Evolutionary conservation across 73 alveolate species (phyloP), one percentile per base, ranked within the genome.

Genomic region (Halteria grandinella): DNA sequence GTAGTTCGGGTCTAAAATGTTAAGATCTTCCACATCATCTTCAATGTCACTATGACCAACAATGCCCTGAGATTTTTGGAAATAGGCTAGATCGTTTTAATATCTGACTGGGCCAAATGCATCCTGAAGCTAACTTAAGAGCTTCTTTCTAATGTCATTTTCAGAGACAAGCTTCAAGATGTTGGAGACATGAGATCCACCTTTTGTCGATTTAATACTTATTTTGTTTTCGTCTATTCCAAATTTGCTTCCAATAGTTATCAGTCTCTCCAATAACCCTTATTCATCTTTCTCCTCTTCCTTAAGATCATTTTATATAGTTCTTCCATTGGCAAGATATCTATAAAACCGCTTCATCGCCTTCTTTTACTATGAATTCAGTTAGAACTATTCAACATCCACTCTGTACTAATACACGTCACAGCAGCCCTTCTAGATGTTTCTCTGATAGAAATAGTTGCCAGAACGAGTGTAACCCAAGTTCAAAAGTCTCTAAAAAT

Each of bases 311-410:
- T n/a, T n/a, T n/a, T n/a, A n/a, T n/a, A n/a, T n/a, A n/a, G n/a
- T n/a, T n/a, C n/a, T n/a, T n/a, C n/a, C n/a, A n/a, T n/a, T n/a
- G n/a, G 24, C 84, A 54, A 90, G 53, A 75, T 62, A 86, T 71
- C 75, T 89, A 49, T 85, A 79, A 62, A 90, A 90, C 69, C 93
- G 72, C 75, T 87, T 91, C 91, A 91, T 86, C 43, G 69, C 78
- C 81, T 88, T 91, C 79, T 63, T 84, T 70, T 89, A 83, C 4
- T 83, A 75, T 20, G 78, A 47, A 48, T 78, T 70, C 58, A 89
- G 47, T 70, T 83, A 50, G 63, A 84, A 89, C 34, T 89, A 69
- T 32, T 73, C 76, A 32, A 82, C 52, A 44, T 89, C 87, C 3
- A 89, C 70, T 83, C 89, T 59, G 45, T 87, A 85, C 32, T 85